Evolutionary conservation across 495 filamentous ascomycete genomes (phyloP), one percentile per base, ranked within the genome.

Genomic region (Poronia punctata): DNA sequence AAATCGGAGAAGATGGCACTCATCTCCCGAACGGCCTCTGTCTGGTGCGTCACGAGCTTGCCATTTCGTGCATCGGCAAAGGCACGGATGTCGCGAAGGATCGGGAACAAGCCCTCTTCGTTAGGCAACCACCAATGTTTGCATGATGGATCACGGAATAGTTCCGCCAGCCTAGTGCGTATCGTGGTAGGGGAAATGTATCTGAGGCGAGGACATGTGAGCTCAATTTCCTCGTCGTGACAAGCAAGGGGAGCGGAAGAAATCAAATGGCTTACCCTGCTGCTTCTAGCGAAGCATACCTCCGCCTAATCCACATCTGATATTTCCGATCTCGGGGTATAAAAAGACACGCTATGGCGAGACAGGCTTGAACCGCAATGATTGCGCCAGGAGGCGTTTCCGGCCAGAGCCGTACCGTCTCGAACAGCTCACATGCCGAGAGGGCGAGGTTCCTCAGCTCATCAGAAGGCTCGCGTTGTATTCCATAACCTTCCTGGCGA

Each of bases 71-170:
- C 82, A 46, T 84, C 76, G 2, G 83, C 82, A 61, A 90, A 82
- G 18, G 71, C 68, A n/a, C 86, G 79, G 35, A 93, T 78, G 44
- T 73, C 80, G 19, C 82, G 83, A 23, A 93, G 67, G 21, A 92
- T 74, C 5, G 75, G 68, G 3, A 75, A 74, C 49, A 79, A 82
- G 15, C 75, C 79, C 66, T 88, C 83, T 52, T 88, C 78, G 53
- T 88, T 78, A 2, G 88, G 85, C 16, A 93, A 74, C 88, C 88
- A 95, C 86, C 87, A 94, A 25, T 82, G 72, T 37, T 74, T 69
- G 42, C 86, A 69, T 35, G 79, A 80, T 7, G 77, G 73, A 23
- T 82, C 67, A 47, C 72, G 65, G 72, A 87, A 94, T 22, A 83
- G 56, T 20, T 79, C 74, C 10, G 84, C 75, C 68, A 98, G 80